Base-by-base conservation (phyloP, 345 rosid genomes). In the Alliaria petiolata region DNA sequence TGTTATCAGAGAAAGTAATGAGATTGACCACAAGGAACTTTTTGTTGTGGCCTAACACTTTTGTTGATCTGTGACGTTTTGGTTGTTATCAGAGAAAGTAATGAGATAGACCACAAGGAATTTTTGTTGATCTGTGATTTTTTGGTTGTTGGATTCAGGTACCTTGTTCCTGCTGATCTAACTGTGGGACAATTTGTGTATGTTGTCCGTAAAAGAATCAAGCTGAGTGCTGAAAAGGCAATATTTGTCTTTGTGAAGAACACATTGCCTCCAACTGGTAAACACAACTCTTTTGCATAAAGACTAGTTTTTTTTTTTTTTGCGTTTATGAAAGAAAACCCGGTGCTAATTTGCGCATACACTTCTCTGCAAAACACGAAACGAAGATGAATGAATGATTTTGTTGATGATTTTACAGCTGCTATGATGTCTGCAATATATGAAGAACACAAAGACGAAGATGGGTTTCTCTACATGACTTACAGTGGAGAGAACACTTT, bases 401-500 rank as follows among this genome's bases (percentile, higher is more conserved):
- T 28, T 38, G 10, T 46, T 65, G 58, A 46, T 65, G 42, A 10
- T 46, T 56, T 56, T 63, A 66, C 15, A 88, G 95, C 87, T 31
- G 86, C 95, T 38, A 59, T 88, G 38, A 83, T 86, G 92, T 86
- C 92, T 33, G 65, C 90, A 47, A 84, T 90, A 47, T 90, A 88
- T n/a, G 90, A 86, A 2, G 89, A 90, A 62, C 83, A 90, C 81
- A 86, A 88, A 78, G 95, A 90, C 49, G 88, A 81, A 42, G 97
- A 90, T 53, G 97, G 95, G 57, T 90, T 90, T 77, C 86, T 90
- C 49, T 88, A 88, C 50, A 86, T 88, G 51, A 83, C 90, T 17
- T 90, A 90, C 82, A 86, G 92, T 40, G 92, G 97, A 12, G 95
- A 88, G 79, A 90, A 90, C 79, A 85, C 92, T 30, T 90, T 90